Conservation (phyloP, 371 early-diverging fungal species). For the Capillidium rhysosporum region DNA sequence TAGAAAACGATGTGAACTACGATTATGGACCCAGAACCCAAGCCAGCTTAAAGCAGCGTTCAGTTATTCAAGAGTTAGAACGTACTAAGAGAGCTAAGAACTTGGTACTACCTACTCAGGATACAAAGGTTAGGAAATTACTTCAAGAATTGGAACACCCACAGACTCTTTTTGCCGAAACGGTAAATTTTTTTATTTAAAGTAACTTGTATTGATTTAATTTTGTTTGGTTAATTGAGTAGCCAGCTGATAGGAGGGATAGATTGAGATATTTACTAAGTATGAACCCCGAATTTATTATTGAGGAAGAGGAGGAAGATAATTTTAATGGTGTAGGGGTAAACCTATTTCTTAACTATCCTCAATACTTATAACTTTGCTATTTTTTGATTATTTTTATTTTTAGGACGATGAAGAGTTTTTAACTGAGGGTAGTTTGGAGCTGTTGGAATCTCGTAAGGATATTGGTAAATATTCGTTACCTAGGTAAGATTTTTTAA, state of each 20-base stretch:
- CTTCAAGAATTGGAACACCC: slow-evolving; percentile 70
- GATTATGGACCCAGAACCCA: slow-evolving; percentile 24
- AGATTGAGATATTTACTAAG: slow-evolving; percentile 57
- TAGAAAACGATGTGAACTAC: slow-evolving; percentile 4
- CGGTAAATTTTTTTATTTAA: slow-evolving; percentile 25
- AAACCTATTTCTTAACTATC: background rate
- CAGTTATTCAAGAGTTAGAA: slow-evolving; percentile 67
- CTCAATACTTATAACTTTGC: background rate
- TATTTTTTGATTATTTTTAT: background rate
- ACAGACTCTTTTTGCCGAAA: slow-evolving; percentile 83
- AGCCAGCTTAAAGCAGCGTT: slow-evolving; percentile 41
- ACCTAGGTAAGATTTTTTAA: slow-evolving; percentile 26
- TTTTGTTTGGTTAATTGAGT: background rate
- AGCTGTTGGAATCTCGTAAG: slow-evolving; percentile 44
- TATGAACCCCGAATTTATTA: slow-evolving; percentile 18
- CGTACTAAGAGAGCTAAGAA: slow-evolving; percentile 52
- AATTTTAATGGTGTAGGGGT: slow-evolving; percentile 19
- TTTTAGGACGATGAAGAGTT: slow-evolving; percentile 54
- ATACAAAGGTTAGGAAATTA: slow-evolving; percentile 47
- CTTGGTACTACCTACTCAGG: slow-evolving; percentile 85
- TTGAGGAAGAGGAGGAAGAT: slow-evolving; percentile 17
- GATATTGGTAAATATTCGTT: slow-evolving; percentile 60
- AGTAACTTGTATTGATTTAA: background rate
- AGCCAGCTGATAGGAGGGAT: slow-evolving; percentile 77
- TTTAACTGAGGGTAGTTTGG: slow-evolving; percentile 56